Evolutionary conservation across 768 basidiomycete species (phyloP), one percentile per base, ranked within the genome.

Genomic region (Pisolithus tinctorius): DNA sequence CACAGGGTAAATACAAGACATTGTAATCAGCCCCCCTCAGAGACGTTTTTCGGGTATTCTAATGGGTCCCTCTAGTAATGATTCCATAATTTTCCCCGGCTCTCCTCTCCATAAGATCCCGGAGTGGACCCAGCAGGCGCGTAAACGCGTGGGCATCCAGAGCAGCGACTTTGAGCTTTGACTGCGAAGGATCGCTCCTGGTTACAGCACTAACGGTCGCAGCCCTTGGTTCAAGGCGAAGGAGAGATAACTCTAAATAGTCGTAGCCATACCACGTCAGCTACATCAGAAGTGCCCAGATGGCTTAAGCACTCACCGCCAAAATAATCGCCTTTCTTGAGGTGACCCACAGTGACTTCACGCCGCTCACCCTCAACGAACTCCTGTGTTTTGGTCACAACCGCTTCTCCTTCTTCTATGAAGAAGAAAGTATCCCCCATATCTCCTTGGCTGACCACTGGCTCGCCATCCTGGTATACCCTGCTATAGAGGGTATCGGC

Each of bases 391-490:
- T 96, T 94, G 42, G 88, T 87, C 0, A 91, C 93, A 45, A 83
- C 74, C 2, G 95, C 95, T 58, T 88, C 83, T 16, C 95, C 95
- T 60, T 91, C 91, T 66, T 98, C 96, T 30, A 99, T 83, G 55
- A 99, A 93, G 76, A 93, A 99, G 73, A 98, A 98, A 36, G 91
- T 93, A 61, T 95, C 92, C 7, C 96, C 95, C 71, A 90, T 83
- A 57, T 99, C 96, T 49, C 95, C 95, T 67, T 98, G 87, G 45
- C 75, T 76, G 48, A 99, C 92, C 27, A 99, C 91, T 3, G 83
- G 80, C 60, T 93, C 84, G 17, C 92, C 94, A 58, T 93, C 87
- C 36, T 77, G 73, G 65, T 91, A 88, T 7, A 86, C 80, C 53
- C 75, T 78, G 61, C 92, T 92, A 55, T 88, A 84, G 16, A 99